Conservation (phyloP, 345 rosid genomes). For the Orychophragmus violaceus region DNA sequence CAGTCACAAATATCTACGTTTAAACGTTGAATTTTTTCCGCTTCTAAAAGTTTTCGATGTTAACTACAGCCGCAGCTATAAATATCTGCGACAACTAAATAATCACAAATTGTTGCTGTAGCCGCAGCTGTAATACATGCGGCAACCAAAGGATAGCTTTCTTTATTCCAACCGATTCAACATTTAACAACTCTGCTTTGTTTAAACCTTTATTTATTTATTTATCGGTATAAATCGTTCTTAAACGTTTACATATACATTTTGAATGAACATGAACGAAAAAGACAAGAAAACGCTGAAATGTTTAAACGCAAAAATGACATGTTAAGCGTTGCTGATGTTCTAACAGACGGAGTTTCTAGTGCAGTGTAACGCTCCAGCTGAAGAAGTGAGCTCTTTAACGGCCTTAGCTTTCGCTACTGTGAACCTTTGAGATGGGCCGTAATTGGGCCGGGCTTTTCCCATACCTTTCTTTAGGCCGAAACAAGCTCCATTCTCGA, state of each 20-base stretch:
- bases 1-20: too few species aligned
- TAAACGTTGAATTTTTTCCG: too few species aligned
- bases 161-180: not conserved
- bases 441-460: conserved; percentile 43
- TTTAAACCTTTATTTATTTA: not conserved
- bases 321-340: conserved; percentile 9
- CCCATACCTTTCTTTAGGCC: conserved; percentile 33
- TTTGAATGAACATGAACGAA: not conserved
- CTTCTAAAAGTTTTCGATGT: too few species aligned
- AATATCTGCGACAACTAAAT: too few species aligned
- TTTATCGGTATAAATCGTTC: not conserved
- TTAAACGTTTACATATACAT: not conserved
- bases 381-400: conserved; percentile 38
- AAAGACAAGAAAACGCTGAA: not conserved
- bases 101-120: too few species aligned
- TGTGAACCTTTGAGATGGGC: conserved; percentile 34
- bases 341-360: conserved; percentile 30
- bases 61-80: too few species aligned
- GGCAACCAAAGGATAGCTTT: too few species aligned
- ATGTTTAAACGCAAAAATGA: not conserved
- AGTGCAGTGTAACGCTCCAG: conserved; percentile 45
- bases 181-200: not conserved
- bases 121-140: too few species aligned
- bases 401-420: conserved; percentile 40
- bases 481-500: conserved; percentile 62